These are phyloP conservation scores for Saturnispora sanitii DNA, from an alignment of 805 yeast species.

Conservation along the genomic window DNA sequence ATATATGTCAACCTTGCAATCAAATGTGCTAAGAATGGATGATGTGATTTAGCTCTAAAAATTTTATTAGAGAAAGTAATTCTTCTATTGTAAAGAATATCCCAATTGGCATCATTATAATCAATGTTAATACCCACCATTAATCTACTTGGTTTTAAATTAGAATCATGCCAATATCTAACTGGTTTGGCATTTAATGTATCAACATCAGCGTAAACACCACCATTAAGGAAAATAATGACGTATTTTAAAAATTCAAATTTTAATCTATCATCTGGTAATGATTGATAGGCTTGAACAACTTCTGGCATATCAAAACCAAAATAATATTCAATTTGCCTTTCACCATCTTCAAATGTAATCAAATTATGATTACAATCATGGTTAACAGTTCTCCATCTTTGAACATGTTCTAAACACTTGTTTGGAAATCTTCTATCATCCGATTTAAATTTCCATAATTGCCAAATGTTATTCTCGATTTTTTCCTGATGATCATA, in stretches of 20 bases:
- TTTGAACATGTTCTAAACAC: constrained; percentile 24
- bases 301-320: constrained; percentile 38
- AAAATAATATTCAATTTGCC: constrained; percentile 20
- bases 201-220: constrained; percentile 56
- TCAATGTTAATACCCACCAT: constrained; percentile 25
- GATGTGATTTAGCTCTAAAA: constrained; percentile 26
- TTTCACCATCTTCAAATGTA: constrained; percentile 24
- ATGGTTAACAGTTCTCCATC: constrained; percentile 26
- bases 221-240: constrained; percentile 43
- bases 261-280: constrained; percentile 42
- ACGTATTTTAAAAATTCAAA: constrained; percentile 50
- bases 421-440: constrained; percentile 23
- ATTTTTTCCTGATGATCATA: constrained; percentile 16
- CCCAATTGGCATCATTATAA: constrained; percentile 27
- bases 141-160: constrained; percentile 16
- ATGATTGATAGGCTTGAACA: constrained; percentile 35
- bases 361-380: constrained; percentile 24
- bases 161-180: constrained; percentile 23
- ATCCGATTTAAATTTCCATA: constrained; percentile 20
- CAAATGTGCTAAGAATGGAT: constrained; percentile 27
- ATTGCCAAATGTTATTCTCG: constrained; percentile 26
- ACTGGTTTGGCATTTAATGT: constrained; percentile 43
- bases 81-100: constrained; percentile 25
- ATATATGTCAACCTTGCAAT: constrained; percentile 26
- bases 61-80: constrained; percentile 22